Evolutionary conservation across 2,329 filamentous ascomycete species (phyloP), one percentile per base, ranked within the genome.

Genomic region (Colletotrichum cordylinicola): DNA sequence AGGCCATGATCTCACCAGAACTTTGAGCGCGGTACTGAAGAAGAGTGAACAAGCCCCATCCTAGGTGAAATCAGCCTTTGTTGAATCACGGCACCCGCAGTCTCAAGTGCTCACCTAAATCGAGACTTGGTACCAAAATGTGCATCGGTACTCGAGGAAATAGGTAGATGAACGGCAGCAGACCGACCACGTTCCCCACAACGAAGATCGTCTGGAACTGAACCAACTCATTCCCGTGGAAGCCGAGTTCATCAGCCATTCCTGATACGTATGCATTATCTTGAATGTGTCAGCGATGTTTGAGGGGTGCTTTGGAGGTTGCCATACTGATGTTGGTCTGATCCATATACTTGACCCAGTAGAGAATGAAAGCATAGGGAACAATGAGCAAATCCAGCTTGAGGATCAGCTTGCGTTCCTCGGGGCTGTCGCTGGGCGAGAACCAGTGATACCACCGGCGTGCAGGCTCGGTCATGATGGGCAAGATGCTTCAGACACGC

Each of bases 301-400:
- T 12, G 8, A 12, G 21, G 4, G 31, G 10, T n/a, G 6, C 18
- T 8, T 7, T 43, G 15, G 21, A 33, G 4, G 43, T 4, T 48
- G 4, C 13, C 43, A 24, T 77, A 90, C 88, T 90, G 66, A 91
- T 84, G 70, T 91, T 91, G 5, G 87, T 83, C 77, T 90, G 88
- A 77, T 91, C 89, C 10, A 91, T 86, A 74, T 91, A 90, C 79
- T 91, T 91, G 67, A 88, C 86, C 87, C 89, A 91, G 76, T 91
- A 91, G 0, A 87, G 85, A 4, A 91, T 80, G 60, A 91, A 88
- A 0, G 89, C 89, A 78, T 91, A 91, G 0, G 89, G 89, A 0
- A 92, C 87, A 43, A 92, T 88, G 3, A 91, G 81, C 0, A 89
- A 80, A 75, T 92, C 90, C 15, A 92, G 85, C 79, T 92, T 92